These are phyloP conservation scores for Discostella stelligera DNA, from an alignment of 352 stramenopile genomes.

Conservation along the genomic window DNA sequence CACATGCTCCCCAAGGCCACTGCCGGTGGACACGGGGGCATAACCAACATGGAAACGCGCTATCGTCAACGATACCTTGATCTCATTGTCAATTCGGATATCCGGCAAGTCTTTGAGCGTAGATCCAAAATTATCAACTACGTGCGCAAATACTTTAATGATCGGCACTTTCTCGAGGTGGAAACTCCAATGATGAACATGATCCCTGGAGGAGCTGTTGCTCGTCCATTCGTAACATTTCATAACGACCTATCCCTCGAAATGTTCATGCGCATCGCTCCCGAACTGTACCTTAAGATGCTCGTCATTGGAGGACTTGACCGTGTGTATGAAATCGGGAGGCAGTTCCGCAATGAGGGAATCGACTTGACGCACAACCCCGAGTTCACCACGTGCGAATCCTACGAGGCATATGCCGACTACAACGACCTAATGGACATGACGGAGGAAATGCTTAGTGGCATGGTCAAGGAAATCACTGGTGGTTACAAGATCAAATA, in stretches of 20 bases:
- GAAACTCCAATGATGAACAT: slow-evolving; percentile 99
- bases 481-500: slow-evolving; percentile 96
- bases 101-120: slow-evolving; percentile 91
- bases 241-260: slow-evolving; percentile 96
- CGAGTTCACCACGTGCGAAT: slow-evolving; percentile 99
- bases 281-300: slow-evolving; percentile 98
- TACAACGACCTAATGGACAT: slow-evolving; percentile 98
- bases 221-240: slow-evolving; percentile 96
- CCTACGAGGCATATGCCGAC: slow-evolving; percentile 98
- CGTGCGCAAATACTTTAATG: slow-evolving; percentile 87
- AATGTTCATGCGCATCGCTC: slow-evolving; percentile 93
- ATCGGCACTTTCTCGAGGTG: slow-evolving; percentile 88
- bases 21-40: slow-evolving; percentile 61
- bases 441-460: slow-evolving; percentile 95
- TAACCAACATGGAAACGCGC: slow-evolving; percentile 92
- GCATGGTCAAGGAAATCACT: slow-evolving; percentile 95
- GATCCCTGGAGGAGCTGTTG: slow-evolving; percentile 93
- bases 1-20: slow-evolving; percentile 93
- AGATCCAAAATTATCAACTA: slow-evolving; percentile 88
- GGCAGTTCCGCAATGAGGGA: slow-evolving; percentile 97
- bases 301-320: slow-evolving; percentile 91
- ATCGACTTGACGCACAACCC: slow-evolving; percentile 99
- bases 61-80: slow-evolving; percentile 99
- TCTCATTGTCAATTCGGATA: slow-evolving; percentile 93
- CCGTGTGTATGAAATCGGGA: slow-evolving; percentile 97